Conservation (phyloP, 176 grass and related monocot species). For the Eremochloa ophiuroides region DNA sequence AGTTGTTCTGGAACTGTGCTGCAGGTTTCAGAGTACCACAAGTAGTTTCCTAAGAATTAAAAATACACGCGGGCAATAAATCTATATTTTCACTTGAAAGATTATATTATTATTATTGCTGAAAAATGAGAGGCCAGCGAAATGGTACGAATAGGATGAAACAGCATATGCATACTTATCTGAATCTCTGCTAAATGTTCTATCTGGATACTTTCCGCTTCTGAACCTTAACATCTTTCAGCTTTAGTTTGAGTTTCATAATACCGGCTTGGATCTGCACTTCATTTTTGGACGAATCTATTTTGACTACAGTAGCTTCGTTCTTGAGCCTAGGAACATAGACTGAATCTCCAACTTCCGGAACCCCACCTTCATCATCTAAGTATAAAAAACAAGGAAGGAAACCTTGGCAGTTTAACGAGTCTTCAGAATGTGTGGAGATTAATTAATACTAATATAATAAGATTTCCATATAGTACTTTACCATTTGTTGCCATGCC, state of each 20-base stretch:
- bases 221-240: conserved; percentile 46
- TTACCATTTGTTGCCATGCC: conserved; percentile 14
- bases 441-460: neutral
- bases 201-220: conserved; percentile 33
- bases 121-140: neutral
- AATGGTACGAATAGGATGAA: neutral
- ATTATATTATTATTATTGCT: neutral
- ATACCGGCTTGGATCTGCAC: conserved; percentile 63
- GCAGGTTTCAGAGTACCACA: neutral
- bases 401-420: neutral
- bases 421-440: neutral
- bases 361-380: conserved; percentile 42
- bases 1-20: neutral
- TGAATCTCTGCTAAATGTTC: neutral
- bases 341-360: conserved; percentile 51
- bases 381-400: conserved; percentile 22
- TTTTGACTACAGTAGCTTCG: conserved; percentile 52
- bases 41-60: neutral
- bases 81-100: neutral
- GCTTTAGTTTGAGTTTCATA: conserved; percentile 69
- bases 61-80: neutral
- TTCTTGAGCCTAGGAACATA: conserved; percentile 59
- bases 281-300: conserved; percentile 49
- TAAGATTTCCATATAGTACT: neutral
- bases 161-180: conserved; percentile 7